A percentile compares a stretch with the other conserved stretches of the same genome.
Evolutionary conservation across 345 rosid species (phyloP).

Genomic region (Cardamine resedifolia): DNA sequence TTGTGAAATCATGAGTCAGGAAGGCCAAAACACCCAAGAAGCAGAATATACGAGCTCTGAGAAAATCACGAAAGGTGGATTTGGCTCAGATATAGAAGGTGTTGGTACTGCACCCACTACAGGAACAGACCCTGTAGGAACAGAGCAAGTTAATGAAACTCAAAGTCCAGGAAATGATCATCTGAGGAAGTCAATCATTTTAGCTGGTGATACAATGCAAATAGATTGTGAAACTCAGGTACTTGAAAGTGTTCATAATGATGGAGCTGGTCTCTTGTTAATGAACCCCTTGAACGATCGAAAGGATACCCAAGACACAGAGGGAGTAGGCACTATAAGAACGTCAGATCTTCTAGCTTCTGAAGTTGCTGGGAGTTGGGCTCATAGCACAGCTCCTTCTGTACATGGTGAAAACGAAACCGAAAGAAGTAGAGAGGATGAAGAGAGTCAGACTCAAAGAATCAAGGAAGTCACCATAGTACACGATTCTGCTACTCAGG

Average conservation of each 20-base stretch:
- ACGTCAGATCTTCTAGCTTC: conserved; percentile 86
- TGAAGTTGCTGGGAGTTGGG: conserved; percentile 92
- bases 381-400: conserved; percentile 79
- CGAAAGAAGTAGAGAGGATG: conserved; percentile 48
- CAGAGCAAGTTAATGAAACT: conserved; percentile 79
- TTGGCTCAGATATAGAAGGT: conserved; percentile 83
- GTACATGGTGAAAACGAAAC: conserved; percentile 73
- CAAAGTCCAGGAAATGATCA: conserved; percentile 57
- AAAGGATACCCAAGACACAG: conserved; percentile 57
- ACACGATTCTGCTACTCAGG: conserved; percentile 48
- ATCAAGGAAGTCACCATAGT: conserved; percentile 35
- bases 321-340: conserved; percentile 58
- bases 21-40: conserved; percentile 77
- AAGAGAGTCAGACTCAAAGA: conserved; percentile 40
- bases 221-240: conserved; percentile 65
- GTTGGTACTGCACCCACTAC: conserved; percentile 52
- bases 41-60: conserved; percentile 61
- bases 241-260: conserved; percentile 46
- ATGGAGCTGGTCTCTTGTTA: conserved; percentile 27
- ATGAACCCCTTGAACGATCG: conserved; percentile 42
- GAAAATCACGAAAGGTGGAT: conserved; percentile 54
- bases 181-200: conserved; percentile 39
- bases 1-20: conserved; percentile 71
- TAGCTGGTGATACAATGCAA: conserved; percentile 81
- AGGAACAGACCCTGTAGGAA: conserved; percentile 63